Conservation (phyloP, 176 grass and related monocot species). For the Alopecurus myosuroides region DNA sequence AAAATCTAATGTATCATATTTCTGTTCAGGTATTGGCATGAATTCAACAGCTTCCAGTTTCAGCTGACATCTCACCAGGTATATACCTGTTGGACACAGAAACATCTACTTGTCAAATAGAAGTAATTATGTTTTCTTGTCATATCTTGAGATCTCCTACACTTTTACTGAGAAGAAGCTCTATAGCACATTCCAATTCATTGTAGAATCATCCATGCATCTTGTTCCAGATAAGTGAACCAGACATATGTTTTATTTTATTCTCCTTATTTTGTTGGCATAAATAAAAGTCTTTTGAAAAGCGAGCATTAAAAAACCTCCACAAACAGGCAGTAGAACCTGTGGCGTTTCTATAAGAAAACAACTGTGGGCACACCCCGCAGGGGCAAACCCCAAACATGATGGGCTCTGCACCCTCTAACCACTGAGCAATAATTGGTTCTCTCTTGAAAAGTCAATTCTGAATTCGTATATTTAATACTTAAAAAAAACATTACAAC, state of each 20-base stretch:
- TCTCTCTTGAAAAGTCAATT: not conserved
- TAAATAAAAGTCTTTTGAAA: not conserved
- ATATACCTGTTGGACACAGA: not conserved
- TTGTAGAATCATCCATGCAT: conserved; percentile 6
- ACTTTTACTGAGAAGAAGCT: not conserved
- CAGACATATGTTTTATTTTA: not conserved
- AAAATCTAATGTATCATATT: conserved; percentile 12
- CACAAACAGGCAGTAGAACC: not conserved
- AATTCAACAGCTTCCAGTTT: conserved; percentile 98
- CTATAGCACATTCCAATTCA: not conserved
- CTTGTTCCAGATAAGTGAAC: conserved; percentile 11
- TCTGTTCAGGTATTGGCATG: conserved; percentile 88
- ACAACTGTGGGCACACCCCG: no score
- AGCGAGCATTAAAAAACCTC: not conserved
- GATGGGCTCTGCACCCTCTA: not conserved
- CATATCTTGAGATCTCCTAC: not conserved
- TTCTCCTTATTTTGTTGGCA: not conserved
- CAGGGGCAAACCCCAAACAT: no score
- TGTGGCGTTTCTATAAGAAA: no score
- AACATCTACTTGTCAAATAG: conserved; percentile 10
- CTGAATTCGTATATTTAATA: not conserved
- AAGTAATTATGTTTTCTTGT: not conserved
- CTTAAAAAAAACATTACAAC: not conserved
- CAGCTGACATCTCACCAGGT: conserved; percentile 96
- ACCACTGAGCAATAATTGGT: not conserved